Evolutionary conservation across 371 early-diverging fungal species (phyloP), one percentile per base, ranked within the genome.

Genomic region (Mortierella sp.): DNA sequence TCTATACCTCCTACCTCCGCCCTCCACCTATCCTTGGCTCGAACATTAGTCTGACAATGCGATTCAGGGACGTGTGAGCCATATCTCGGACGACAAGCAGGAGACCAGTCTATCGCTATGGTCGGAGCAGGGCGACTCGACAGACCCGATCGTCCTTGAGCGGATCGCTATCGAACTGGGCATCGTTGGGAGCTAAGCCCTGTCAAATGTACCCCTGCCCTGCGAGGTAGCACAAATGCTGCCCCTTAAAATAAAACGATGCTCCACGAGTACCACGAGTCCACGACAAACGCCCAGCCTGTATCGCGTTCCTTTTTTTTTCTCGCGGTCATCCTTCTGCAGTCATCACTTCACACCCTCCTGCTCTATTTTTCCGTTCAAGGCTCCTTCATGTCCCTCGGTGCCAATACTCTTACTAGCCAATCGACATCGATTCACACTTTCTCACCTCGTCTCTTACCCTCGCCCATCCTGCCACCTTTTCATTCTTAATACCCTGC

Each of bases 381-480:
- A 61, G 72, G 53, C 61, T 34, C 77, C 53, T 77, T 77, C 71
- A 71, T 77, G 72, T 61, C 26, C 53, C 77, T 61, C 72, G 77
- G 72, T 46, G 61, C 75, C 46, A 59, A 51, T 46, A 37, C 3
- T 34, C 40, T 10, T 43, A 75, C 70, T 54, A 19, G 34, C 26
- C 48, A 57, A 51, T 59, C 69, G 34, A 24, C 34, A 8, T 78
- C 48, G 31, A 61, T 31, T 54, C 55, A 37, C 37, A 37, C n/a
- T 31, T 57, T 72, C 37, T 50, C 48, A 59, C 59, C 37, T 10
- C 24, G 14, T 61, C 43, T 31, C 34, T 10, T 40, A 28, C 71
- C 21, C 24, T 9, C n/a, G 19, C 34, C 19, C 31, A 59, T 46
- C 31, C 31, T 28, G 53, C 21, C 26, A 26, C 21, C 9, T 31